These are phyloP conservation scores for Cadophora sp. DNA, from an alignment of 2,329 filamentous ascomycete species.

Conservation along the genomic window DNA sequence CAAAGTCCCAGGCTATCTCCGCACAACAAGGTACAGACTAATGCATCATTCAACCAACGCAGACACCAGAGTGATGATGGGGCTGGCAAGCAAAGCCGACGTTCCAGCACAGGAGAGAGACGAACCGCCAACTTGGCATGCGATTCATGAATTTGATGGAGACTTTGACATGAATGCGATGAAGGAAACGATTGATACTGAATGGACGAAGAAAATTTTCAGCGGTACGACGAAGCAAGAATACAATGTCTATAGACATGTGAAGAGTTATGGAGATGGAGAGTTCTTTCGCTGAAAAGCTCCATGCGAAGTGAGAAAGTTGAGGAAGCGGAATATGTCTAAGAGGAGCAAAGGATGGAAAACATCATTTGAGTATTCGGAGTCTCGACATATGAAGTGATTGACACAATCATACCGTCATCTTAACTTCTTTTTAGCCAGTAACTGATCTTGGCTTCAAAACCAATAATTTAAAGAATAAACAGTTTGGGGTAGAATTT, in stretches of 20 bases:
- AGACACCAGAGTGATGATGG: not conserved
- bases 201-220: slow-evolving; percentile 1
- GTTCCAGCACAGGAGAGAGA: not conserved
- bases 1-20: not conserved
- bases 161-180: not conserved
- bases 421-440: no score
- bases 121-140: slow-evolving; percentile 1
- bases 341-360: not conserved
- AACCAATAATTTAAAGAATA: no score
- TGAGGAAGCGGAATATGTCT: not conserved
- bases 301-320: not conserved
- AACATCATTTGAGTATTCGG: not conserved
- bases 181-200: not conserved
- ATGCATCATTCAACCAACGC: slow-evolving; percentile 1
- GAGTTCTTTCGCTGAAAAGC: not conserved
- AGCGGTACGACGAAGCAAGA: not conserved
- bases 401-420: no score
- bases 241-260: not conserved
- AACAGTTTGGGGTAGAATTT: no score
- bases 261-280: slow-evolving; percentile 5
- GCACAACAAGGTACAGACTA: not conserved
- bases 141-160: slow-evolving; percentile 2
- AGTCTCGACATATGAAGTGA: no score
- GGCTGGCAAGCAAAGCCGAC: not conserved
- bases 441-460: no score